Evolutionary conservation across 2,329 filamentous ascomycete genomes (phyloP).

Genomic region (Alternaria hordeiaustralica): DNA sequence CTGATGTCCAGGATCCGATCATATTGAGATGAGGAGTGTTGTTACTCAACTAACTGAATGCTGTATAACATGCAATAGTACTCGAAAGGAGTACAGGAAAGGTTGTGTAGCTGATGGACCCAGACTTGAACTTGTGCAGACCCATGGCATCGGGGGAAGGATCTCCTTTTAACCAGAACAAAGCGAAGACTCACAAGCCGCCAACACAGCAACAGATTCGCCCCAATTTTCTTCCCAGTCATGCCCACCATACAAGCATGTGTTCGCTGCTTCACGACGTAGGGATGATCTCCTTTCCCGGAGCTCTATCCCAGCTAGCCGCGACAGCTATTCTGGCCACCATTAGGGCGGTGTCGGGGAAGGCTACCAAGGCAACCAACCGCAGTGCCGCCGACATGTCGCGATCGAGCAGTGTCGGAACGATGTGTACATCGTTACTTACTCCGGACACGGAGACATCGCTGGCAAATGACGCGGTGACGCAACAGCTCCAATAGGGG

Average conservation of each 20-base stretch:
- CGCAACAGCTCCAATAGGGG: slow-evolving; percentile 22
- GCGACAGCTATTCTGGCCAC: slow-evolving; percentile 1
- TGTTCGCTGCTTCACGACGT: slow-evolving; percentile 20
- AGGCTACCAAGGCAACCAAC: slow-evolving; percentile 21
- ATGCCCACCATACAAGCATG: slow-evolving; percentile 6
- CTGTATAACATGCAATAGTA: slow-evolving; percentile 16
- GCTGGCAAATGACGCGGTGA: slow-evolving; percentile 25
- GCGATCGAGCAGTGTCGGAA: neutral
- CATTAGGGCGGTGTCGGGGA: slow-evolving; percentile 27
- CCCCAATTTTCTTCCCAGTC: slow-evolving; percentile 7
- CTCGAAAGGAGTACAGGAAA: slow-evolving; percentile 1
- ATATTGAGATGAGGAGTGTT: slow-evolving; percentile 24
- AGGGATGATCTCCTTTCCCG: slow-evolving; percentile 6
- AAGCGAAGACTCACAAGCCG: neutral
- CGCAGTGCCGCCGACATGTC: slow-evolving; percentile 10
- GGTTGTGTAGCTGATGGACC: neutral
- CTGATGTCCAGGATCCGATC: slow-evolving; percentile 34
- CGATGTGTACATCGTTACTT: slow-evolving; percentile 27
- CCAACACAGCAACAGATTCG: slow-evolving; percentile 4
- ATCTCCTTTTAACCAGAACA: slow-evolving; percentile 4
- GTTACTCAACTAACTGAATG: slow-evolving; percentile 15
- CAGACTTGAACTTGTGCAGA: slow-evolving; percentile 9
- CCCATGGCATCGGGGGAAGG: slow-evolving; percentile 10
- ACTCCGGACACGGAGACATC: slow-evolving; percentile 9
- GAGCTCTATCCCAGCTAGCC: slow-evolving; percentile 12